These are phyloP conservation scores for Carex kokanica DNA, from an alignment of 176 grass and related monocot species.

Conservation along the genomic window DNA sequence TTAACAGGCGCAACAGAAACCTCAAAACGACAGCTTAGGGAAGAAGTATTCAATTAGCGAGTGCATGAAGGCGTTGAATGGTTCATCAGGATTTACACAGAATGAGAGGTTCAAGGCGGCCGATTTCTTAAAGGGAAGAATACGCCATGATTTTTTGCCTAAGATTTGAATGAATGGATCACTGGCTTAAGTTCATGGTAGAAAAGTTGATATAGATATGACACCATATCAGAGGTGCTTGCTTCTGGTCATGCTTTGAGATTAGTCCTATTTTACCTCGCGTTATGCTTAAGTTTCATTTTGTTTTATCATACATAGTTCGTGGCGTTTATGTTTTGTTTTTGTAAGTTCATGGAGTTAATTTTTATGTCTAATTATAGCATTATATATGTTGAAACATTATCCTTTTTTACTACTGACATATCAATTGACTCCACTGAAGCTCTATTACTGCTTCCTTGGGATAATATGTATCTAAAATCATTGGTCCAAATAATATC, in stretches of 20 bases:
- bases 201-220: background rate
- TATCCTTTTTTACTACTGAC: background rate
- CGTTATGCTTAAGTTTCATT: background rate
- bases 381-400: background rate
- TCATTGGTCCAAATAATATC: no score
- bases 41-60: background rate
- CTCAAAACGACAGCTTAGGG: background rate
- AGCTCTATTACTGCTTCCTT: no score
- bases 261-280: background rate
- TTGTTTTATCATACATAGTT: background rate
- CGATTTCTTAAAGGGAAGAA: background rate
- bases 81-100: background rate
- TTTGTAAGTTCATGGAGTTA: background rate
- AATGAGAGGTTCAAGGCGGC: conserved; percentile 1
- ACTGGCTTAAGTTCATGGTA: background rate
- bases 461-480: no score
- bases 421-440: no score
- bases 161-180: background rate
- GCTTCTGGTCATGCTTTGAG: background rate
- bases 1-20: no score
- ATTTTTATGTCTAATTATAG: background rate
- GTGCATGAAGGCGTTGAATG: conserved; percentile 6
- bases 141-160: background rate
- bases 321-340: background rate
- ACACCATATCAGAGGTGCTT: background rate